These are phyloP conservation scores for Lepidium didymum DNA, from an alignment of 345 rosid species.

Conservation along the genomic window DNA sequence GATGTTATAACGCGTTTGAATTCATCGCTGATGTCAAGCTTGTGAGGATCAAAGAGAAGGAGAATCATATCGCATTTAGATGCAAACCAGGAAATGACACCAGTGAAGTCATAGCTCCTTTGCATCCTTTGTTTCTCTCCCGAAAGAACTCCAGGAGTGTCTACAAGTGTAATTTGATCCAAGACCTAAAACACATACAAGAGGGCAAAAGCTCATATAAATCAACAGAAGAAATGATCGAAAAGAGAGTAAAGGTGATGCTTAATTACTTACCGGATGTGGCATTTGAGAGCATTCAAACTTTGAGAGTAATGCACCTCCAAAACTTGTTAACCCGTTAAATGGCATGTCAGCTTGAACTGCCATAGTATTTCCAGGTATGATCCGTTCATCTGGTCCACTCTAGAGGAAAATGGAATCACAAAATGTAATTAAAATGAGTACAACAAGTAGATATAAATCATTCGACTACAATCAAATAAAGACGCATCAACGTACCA, in stretches of 20 bases:
- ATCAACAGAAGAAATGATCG: background rate
- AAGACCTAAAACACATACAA: slow-evolving; percentile 45
- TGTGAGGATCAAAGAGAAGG: slow-evolving; percentile 94
- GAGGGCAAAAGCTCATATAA: background rate
- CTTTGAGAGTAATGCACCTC: slow-evolving; percentile 82
- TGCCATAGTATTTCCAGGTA: slow-evolving; percentile 89
- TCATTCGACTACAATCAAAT: background rate
- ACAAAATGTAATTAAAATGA: background rate
- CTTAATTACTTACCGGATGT: slow-evolving; percentile 55
- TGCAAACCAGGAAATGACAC: slow-evolving; percentile 93
- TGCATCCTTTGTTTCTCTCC: slow-evolving; percentile 93
- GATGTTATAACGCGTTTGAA: slow-evolving; percentile 89
- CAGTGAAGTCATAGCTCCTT: slow-evolving; percentile 87
- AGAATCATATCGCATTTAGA: slow-evolving; percentile 91
- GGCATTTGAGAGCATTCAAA: slow-evolving; percentile 95
- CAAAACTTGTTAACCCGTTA: slow-evolving; percentile 72
- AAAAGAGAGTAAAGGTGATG: background rate
- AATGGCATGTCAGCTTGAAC: slow-evolving; percentile 92
- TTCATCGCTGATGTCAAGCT: slow-evolving; percentile 89
- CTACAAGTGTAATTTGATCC: slow-evolving; percentile 87
- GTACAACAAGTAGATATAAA: background rate
- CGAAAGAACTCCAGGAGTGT: slow-evolving; percentile 92
- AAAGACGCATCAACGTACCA: slow-evolving; percentile 40
- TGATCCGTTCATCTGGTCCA: slow-evolving; percentile 73
- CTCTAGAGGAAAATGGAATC: slow-evolving; percentile 32